Evolutionary conservation across 306 rosid genomes (phyloP).

Genomic region (Quercus gilva): DNA sequence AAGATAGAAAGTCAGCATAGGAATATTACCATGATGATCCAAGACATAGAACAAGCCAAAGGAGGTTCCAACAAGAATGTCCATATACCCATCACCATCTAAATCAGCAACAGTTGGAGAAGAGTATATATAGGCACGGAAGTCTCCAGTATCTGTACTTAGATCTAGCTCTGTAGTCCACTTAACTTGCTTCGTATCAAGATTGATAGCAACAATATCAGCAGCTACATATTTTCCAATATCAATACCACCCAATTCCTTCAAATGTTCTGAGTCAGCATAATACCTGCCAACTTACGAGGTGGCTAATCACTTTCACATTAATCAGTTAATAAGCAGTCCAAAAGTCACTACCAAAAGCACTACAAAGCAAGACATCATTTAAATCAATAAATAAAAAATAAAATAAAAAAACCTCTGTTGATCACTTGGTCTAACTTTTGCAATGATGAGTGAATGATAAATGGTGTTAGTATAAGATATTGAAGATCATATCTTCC

Average conservation of each 20-base stretch:
- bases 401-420: neutral
- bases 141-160: slow-evolving; percentile 77
- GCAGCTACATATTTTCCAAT: slow-evolving; percentile 90
- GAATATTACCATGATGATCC: slow-evolving; percentile 83
- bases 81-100: slow-evolving; percentile 97
- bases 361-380: slow-evolving; percentile 8
- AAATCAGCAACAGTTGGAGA: slow-evolving; percentile 89
- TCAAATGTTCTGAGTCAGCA: slow-evolving; percentile 80
- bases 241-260: slow-evolving; percentile 90
- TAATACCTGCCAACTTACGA: slow-evolving; percentile 84
- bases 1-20: neutral
- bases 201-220: slow-evolving; percentile 87
- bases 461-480: neutral
- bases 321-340: slow-evolving; percentile 15
- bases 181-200: slow-evolving; percentile 90
- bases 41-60: slow-evolving; percentile 88
- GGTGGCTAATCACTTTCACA: slow-evolving; percentile 36
- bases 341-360: slow-evolving; percentile 1
- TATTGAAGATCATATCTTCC: neutral
- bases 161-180: slow-evolving; percentile 88
- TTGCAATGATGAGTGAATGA: neutral
- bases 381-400: neutral
- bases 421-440: neutral
- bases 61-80: slow-evolving; percentile 93
- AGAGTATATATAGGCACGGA: slow-evolving; percentile 77